A percentile compares a stretch with the other conserved stretches of the same genome.
Conservation (phyloP, 2,329 filamentous ascomycete species). For the Apiospora saccharicola region DNA sequence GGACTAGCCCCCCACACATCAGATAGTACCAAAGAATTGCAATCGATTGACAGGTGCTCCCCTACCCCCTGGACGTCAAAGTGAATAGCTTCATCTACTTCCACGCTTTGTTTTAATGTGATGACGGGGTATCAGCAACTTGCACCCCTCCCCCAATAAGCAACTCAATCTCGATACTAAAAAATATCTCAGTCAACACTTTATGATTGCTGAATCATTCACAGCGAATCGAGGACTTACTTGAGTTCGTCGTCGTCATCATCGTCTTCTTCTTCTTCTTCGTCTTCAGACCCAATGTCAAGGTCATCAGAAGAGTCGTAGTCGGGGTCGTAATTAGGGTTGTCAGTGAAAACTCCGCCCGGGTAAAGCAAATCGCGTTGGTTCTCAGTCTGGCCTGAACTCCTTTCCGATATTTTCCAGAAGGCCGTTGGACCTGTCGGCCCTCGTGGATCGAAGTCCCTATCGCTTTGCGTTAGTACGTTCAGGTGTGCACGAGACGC, state of each 20-base stretch:
- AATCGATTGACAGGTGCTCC: too few species aligned
- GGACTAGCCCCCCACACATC: too few species aligned
- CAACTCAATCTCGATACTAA: neutral
- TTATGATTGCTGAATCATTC: neutral
- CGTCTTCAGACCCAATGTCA: neutral
- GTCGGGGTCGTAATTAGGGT: slow-evolving; percentile 14
- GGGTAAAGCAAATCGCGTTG: slow-evolving; percentile 37
- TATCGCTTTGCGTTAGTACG: slow-evolving; percentile 34
- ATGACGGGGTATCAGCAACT: neutral
- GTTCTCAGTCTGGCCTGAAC: slow-evolving; percentile 47
- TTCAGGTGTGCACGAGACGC: too few species aligned
- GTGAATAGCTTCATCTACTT: neutral
- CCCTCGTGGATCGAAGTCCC: slow-evolving; percentile 69
- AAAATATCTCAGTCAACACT: neutral
- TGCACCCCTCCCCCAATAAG: neutral
- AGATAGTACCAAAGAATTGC: too few species aligned
- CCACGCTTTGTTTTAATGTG: neutral
- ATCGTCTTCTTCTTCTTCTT: neutral
- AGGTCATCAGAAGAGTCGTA: slow-evolving; percentile 1
- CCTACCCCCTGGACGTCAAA: neutral
- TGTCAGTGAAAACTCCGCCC: neutral
- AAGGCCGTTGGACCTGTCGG: slow-evolving; percentile 76
- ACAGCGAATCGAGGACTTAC: neutral
- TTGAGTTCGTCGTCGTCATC: neutral
- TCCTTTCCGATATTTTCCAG: slow-evolving; percentile 62